Evolutionary conservation across 176 grass and related monocot genomes (phyloP), one percentile per base, ranked within the genome.

Genomic region (Phragmites australis): DNA sequence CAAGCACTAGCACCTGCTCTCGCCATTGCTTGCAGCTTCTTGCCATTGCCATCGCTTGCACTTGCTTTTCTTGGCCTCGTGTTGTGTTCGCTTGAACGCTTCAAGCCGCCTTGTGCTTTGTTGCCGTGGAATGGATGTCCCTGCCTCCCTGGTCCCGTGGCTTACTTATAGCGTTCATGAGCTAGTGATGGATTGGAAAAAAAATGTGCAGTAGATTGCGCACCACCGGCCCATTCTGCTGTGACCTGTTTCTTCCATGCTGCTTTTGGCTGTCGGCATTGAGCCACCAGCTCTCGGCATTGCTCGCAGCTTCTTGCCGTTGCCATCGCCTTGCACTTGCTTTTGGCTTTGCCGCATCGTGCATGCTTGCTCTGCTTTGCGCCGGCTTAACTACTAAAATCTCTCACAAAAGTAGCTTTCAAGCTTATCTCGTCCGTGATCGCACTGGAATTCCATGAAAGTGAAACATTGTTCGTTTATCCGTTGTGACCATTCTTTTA

Each of bases 381-480:
- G 50, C 85, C 78, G 72, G 37, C 42, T 44, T 77, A 64, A 68
- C 49, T 23, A 1, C 21, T 27, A 61, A 86, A 68, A 65, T 43
- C 70, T 23, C 17, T 59, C 22, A 4, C 22, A 8, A 44, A 74
- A 67, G 75, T 15, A 74, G 75, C 60, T 85, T 85, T 85, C 66
- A 79, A 32, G 75, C 83, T 88, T 61, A 87, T 81, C 51, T 30
- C 11, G 65, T 64, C 47, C 39, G 37, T 19, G 34, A n/a, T 4
- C 87, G 53, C 68, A 84, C 82, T 89, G 82, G 64, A 81, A 81
- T 85, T 40, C 63, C 76, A 71, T 19, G 87, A 85, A 62, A 81
- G 65, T 0, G 75, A 83, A 42, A 23, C 1, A 12, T 32, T 15
- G 11, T 9, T 77, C 27, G 48, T 59, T 21, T 77, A 68, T 83